These are phyloP conservation scores for Chaetomium tenue DNA, from an alignment of 495 filamentous ascomycete species.

Conservation along the genomic window DNA sequence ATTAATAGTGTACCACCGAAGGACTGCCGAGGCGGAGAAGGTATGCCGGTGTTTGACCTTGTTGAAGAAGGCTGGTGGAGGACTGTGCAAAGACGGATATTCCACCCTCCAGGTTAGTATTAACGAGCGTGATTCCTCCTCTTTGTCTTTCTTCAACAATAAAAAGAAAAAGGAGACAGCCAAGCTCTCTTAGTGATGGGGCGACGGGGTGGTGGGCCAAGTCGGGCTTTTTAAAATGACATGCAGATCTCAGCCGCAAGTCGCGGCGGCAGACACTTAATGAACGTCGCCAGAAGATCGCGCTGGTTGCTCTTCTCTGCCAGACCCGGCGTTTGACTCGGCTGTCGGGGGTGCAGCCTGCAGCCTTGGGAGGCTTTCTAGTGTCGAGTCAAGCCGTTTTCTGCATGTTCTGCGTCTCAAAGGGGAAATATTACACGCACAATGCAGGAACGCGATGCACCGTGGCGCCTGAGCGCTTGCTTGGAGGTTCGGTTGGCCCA, in stretches of 20 bases:
- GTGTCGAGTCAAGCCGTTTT: constrained; percentile 13
- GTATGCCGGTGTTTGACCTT: constrained; percentile 23
- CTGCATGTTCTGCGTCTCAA: constrained; percentile 12
- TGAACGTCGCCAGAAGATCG: background rate
- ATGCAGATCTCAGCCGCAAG: constrained; percentile 25
- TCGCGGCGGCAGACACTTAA: background rate
- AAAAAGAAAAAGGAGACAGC: constrained; percentile 15
- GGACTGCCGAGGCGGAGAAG: constrained; percentile 22
- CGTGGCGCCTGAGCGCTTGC: constrained; percentile 20
- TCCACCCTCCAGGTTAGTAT: constrained; percentile 1
- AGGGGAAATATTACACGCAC: constrained; percentile 3
- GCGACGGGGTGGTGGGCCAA: constrained; percentile 16
- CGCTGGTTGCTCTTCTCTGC: constrained; percentile 12
- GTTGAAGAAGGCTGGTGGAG: constrained; percentile 27
- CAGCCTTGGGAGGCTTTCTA: background rate
- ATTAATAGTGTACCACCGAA: constrained; percentile 19
- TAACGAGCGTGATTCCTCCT: background rate
- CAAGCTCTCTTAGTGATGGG: constrained; percentile 9
- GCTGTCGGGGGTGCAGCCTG: constrained; percentile 5
- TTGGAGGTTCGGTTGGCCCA: constrained; percentile 5
- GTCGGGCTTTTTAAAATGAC: constrained; percentile 25
- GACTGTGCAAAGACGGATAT: constrained; percentile 15
- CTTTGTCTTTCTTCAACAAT: background rate
- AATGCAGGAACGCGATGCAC: constrained; percentile 15
- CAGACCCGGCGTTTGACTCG: constrained; percentile 2